Base-by-base conservation (phyloP, 108 stramenopile genomes). In the Cylindrotheca closterium region DNA sequence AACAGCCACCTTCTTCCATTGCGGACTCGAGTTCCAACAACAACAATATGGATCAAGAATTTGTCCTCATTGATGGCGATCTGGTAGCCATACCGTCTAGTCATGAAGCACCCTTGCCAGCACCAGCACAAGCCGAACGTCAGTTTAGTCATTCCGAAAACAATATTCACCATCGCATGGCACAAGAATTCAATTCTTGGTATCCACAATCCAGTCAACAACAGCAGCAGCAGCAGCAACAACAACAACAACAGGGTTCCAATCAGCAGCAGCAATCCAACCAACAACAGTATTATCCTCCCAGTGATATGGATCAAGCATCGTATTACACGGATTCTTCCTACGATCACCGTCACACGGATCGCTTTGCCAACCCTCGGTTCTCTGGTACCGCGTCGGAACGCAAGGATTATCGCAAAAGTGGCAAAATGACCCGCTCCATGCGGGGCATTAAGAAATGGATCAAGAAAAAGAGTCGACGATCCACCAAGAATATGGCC, bases 41-140 rank as follows among this genome's bases (percentile, higher is more conserved):
- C 25, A 34, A 71, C 25, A 51, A 60, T 22, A 71, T 18, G 19
- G 37, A 70, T 29, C 55, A 60, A 2, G 72, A 77, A 37, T 77
- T 45, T 48, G 60, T 73, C 1, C 28, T 81, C 30, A 65, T 81
- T 47, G 72, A 81, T 60, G 80, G 80, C 29, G 80, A 81, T 49
- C 32, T 81, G 45, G 57, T 81, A 25, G 74, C 55, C 0, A 54
- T 79, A 34, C 78, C 78, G n/a, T n/a, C n/a, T n/a, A n/a, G n/a
- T n/a, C n/a, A n/a, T n/a, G n/a, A n/a, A n/a, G n/a, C n/a, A n/a
- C n/a, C n/a, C n/a, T 0, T 34, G 64, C 27, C 4, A 33, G 12
- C 70, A 69, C 46, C 52, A 54, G 24, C 27, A 7, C 33, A 22
- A 30, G 12, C 47, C 32, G 55, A 58, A 28, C 55, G 58, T 24